Evolutionary conservation across 2,329 filamentous ascomycete species (phyloP).

Genomic region (Helotiales sp.): DNA sequence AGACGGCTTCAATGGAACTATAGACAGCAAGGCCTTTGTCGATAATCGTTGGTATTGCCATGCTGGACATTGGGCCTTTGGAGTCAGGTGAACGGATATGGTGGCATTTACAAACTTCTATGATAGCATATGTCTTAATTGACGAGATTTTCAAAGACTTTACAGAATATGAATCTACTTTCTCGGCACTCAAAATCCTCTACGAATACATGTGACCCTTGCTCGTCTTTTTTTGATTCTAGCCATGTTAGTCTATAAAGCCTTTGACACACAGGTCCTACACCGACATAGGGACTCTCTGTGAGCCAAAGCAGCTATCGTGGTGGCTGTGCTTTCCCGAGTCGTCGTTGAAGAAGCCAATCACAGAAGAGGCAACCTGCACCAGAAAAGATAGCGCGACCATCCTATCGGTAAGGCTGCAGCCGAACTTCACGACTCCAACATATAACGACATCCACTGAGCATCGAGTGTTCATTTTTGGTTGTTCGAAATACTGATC

Average conservation of each 20-base stretch:
- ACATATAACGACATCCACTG: background rate
- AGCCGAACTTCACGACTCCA: background rate
- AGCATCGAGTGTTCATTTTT: background rate
- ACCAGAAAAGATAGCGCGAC: background rate
- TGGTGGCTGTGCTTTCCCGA: background rate
- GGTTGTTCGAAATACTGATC: background rate
- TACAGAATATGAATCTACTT: background rate
- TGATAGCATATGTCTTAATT: background rate
- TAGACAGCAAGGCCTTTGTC: constrained; percentile 5
- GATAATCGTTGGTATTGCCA: constrained; percentile 2
- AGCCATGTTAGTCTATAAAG: no score
- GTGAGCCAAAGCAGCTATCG: no score
- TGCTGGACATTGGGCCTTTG: constrained; percentile 11
- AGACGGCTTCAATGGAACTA: constrained; percentile 10
- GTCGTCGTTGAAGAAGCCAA: background rate
- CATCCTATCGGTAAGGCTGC: background rate
- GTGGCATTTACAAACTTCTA: background rate
- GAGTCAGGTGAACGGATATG: background rate
- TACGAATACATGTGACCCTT: background rate
- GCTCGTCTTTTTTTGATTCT: no score
- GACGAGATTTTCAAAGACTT: background rate
- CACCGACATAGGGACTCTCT: no score
- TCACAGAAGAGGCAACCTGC: background rate
- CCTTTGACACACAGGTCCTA: no score
- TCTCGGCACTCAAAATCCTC: background rate